Percentiles rank a stretch among this genome's conserved stretches.
Conservation (phyloP, 768 basidiomycete species). For the Mycena kentingensis region DNA sequence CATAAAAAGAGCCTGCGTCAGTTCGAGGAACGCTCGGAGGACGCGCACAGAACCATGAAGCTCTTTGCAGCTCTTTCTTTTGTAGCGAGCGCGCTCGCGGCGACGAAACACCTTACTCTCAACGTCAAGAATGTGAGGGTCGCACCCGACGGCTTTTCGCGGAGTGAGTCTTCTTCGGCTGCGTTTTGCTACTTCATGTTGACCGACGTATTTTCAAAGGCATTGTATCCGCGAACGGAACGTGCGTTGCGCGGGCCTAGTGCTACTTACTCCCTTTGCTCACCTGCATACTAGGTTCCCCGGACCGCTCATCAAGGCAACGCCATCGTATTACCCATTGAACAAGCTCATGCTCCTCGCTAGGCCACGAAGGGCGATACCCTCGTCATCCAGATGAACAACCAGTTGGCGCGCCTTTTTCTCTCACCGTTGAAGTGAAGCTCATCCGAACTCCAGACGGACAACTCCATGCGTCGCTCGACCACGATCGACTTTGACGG, state of each 20-base stretch:
- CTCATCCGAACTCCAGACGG: conserved; percentile 3
- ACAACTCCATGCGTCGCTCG: conserved; percentile 12
- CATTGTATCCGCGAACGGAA: conserved; percentile 10
- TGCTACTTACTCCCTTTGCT: not conserved
- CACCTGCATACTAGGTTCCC: conserved; percentile 8
- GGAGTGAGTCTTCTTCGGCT: conserved; percentile 1
- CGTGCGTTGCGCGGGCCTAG: not conserved
- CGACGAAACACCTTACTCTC: conserved; percentile 16
- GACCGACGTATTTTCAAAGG: not conserved
- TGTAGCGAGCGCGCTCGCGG: not conserved
- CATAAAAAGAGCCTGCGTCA: too few species aligned
- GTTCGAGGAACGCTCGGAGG: too few species aligned
- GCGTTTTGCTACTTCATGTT: conserved; percentile 2
- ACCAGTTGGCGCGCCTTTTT: conserved; percentile 9
- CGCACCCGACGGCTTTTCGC: conserved; percentile 37
- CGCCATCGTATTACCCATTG: too few species aligned
- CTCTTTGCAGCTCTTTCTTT: too few species aligned
- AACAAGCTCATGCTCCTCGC: too few species aligned
- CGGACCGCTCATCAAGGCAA: conserved; percentile 9
- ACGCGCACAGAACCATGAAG: too few species aligned
- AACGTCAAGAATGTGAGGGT: conserved; percentile 36
- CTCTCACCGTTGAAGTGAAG: not conserved
- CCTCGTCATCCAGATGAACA: conserved; percentile 10
- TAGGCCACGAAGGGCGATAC: conserved; percentile 18
- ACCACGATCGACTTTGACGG: conserved; percentile 15